These are phyloP conservation scores for Boletus tylopilopsis DNA, from an alignment of 768 basidiomycete genomes.

Conservation along the genomic window DNA sequence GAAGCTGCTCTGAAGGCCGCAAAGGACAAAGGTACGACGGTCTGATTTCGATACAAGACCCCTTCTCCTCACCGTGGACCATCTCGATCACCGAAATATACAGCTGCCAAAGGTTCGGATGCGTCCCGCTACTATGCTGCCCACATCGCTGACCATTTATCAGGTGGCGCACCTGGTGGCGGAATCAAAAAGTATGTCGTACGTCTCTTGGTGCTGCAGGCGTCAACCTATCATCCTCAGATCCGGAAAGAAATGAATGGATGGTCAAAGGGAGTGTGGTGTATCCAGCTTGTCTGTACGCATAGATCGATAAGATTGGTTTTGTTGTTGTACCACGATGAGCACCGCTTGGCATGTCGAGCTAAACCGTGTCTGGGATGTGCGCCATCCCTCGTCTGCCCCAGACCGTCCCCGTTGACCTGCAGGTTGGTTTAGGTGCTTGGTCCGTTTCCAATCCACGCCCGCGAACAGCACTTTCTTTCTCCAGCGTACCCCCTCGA, in stretches of 20 bases:
- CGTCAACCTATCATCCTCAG: slow-evolving; percentile 31
- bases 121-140: background rate
- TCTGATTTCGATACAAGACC: background rate
- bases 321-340: slow-evolving; percentile 2
- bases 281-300: slow-evolving; percentile 5
- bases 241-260: slow-evolving; percentile 65
- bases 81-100: slow-evolving; percentile 1
- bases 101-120: slow-evolving; percentile 30
- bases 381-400: slow-evolving; percentile 10
- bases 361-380: slow-evolving; percentile 28
- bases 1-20: slow-evolving; percentile 70
- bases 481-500: slow-evolving; percentile 73
- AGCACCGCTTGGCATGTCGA: slow-evolving; percentile 21
- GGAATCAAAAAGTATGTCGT: slow-evolving; percentile 84
- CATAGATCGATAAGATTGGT: background rate
- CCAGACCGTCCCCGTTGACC: background rate
- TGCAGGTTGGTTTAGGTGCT: slow-evolving; percentile 50
- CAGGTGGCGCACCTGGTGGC: slow-evolving; percentile 65
- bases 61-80: background rate
- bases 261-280: background rate
- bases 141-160: slow-evolving; percentile 1
- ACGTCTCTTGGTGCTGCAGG: slow-evolving; percentile 3
- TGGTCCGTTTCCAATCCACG: slow-evolving; percentile 82
- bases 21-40: slow-evolving; percentile 59
- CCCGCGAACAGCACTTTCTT: slow-evolving; percentile 79